Percentiles rank a stretch among this genome's conserved stretches.
Conservation (phyloP, 805 yeast species). For the Candida koratica region DNA sequence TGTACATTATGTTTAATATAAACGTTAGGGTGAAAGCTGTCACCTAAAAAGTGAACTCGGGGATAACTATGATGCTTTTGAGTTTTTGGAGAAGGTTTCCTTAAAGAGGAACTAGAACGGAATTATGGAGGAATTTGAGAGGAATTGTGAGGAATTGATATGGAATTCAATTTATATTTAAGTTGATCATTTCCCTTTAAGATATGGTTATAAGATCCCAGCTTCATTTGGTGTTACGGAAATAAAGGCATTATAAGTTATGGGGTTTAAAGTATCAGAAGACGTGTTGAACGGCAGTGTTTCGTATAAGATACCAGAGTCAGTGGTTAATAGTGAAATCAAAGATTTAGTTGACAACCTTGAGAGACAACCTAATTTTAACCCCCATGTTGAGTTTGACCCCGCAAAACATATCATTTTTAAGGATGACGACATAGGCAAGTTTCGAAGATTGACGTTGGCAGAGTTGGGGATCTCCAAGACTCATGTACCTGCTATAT, state of each 20-base stretch:
- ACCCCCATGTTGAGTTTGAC: slow-evolving; percentile 13
- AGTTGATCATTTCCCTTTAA: not conserved
- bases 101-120: not conserved
- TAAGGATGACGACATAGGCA: slow-evolving; percentile 21
- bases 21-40: no score
- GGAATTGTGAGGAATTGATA: slow-evolving; percentile 2
- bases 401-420: slow-evolving; percentile 13
- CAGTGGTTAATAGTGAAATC: slow-evolving; percentile 11
- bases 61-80: no score
- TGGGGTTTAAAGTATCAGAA: slow-evolving; percentile 8
- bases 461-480: slow-evolving; percentile 33
- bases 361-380: slow-evolving; percentile 11
- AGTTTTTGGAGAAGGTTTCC: slow-evolving; percentile 1
- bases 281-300: slow-evolving; percentile 14
- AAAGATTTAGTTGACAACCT: slow-evolving; percentile 10
- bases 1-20: no score
- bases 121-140: not conserved
- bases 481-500: slow-evolving; percentile 30
- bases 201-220: no score
- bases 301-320: slow-evolving; percentile 10
- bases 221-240: no score
- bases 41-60: no score
- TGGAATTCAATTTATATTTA: slow-evolving; percentile 3
- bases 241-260: not conserved
- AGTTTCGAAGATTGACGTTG: slow-evolving; percentile 35